Base-by-base conservation (phyloP, 2,329 filamentous ascomycete species). In the Aspergillus neoniger region DNA sequence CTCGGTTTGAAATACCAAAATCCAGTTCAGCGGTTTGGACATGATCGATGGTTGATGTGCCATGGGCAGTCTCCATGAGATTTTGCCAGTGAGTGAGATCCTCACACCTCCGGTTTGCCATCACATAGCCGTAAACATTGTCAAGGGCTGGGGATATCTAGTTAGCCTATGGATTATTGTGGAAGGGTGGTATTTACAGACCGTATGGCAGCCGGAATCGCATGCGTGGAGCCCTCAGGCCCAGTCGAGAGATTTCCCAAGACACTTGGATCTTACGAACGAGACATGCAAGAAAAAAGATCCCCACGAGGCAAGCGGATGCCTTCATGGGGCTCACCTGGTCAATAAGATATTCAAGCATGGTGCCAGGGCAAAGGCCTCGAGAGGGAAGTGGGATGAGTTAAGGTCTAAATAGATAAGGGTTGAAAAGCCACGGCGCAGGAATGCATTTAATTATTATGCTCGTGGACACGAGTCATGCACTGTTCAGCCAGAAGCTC, bases 31-130 rank as follows among this genome's bases (percentile, higher is more conserved):
- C 69, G 1, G 72, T 75, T 57, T 71, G 72, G 41, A 56, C 61
- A 32, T 65, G 63, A 1, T 59, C 50, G 1, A 63, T 53, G 12
- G 57, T 19, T 51, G 78, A 73, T 9, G 74, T 15, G 75, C 74
- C 8, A 64, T 69, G 64, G 9, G 73, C 71, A 1, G 41, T 54
- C 14, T 68, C 68, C 69, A 92, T 84, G 56, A 82, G 74, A 2
- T 74, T 61, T 7, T 78, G 65, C 88, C 90, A 96, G 62, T 85
- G 79, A 49, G 87, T 81, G 30, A 88, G 78, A 62, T 87, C 87
- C 49, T 80, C 75, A 70, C 92, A 77, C 0, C 76, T 70, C 52
- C 80, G 73, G 7, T 83, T 82, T 49, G 84, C 77, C 30, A 75
- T 74, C 48, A 91, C 69, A n/a, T 83, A 82, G n/a, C 76, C 71